Conservation (phyloP, 441 rosid genomes). For the Populus hybrid region DNA sequence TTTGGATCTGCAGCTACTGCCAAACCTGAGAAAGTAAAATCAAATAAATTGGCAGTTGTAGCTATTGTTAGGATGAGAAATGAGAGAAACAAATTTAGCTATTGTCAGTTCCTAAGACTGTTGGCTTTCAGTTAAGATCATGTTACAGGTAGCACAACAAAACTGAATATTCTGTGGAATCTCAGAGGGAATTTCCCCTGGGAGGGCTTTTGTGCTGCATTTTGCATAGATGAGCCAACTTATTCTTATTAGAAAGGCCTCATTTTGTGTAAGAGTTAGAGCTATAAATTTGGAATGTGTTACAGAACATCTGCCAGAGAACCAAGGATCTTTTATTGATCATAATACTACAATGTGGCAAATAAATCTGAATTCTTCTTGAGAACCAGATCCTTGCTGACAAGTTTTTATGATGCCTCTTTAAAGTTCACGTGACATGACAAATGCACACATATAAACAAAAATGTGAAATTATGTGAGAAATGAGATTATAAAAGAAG, state of each 20-base stretch:
- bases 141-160: not conserved
- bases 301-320: not conserved
- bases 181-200: not conserved
- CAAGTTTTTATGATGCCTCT: not conserved
- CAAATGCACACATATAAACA: not conserved
- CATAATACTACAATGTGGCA: not conserved
- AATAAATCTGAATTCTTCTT: not conserved
- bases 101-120: not conserved
- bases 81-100: not conserved
- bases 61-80: not conserved
- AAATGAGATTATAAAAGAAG: not conserved
- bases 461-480: not conserved
- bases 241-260: not conserved
- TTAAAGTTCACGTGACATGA: not conserved
- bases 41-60: not conserved
- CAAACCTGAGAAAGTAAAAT: slow-evolving; percentile 53
- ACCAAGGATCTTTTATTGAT: not conserved
- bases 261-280: not conserved
- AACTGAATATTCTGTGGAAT: not conserved
- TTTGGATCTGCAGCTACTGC: slow-evolving; percentile 75
- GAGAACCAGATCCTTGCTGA: not conserved
- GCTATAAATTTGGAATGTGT: not conserved
- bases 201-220: not conserved
- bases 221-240: not conserved
- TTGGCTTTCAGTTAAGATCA: not conserved